Base-by-base conservation (phyloP, 352 stramenopile genomes). In the Globisporangium orthogonon region DNA sequence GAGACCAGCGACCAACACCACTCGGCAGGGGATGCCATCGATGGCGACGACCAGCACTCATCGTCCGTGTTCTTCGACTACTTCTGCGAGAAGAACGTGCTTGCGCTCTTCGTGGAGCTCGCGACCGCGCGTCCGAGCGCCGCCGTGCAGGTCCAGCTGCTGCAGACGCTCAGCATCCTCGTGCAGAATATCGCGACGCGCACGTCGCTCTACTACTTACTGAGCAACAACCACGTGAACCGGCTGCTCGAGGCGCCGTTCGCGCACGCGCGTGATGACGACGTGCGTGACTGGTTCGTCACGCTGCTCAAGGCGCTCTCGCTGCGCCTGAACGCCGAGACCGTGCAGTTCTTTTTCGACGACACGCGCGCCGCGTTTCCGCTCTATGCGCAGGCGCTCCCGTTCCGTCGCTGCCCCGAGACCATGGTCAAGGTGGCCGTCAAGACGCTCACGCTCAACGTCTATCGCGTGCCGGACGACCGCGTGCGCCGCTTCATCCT, bases 61-160 rank as follows among this genome's bases (percentile, higher is more conserved):
- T 63, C 5, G 67, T 70, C 46, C 52, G 68, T 77, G 54, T 92
- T 98, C 55, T 98, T 98, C 69, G 91, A 97, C 62, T 98, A 98
- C 73, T 98, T 98, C 71, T 97, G 91, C 61, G 94, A 98, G 71
- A 98, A 97, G 60, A 97, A 97, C 65, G 96, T 98, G 47, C 67
- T 98, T 3, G 78, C 78, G 14, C 73, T 98, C 52, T 76, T 98
- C 11, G 76, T 98, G 9, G 78, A 96, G 46, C 51, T 95, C 23
- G 87, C 84, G 51, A 68, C 74, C 31, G 82, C 76, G 39, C 23
- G 58, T 63, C 66, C 79, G 28, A 71, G 65, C 18, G 60, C 86
- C 17, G 52, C 69, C n/a, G 80, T 93, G 62, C 96, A 98, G 71
- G 82, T 97, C 10, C 89, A 98, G 70, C 71, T 98, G 40, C 81